phyloP scores from a whole-genome alignment of 768 basidiomycete species.

The Rhodotorula diobovata region DNA sequence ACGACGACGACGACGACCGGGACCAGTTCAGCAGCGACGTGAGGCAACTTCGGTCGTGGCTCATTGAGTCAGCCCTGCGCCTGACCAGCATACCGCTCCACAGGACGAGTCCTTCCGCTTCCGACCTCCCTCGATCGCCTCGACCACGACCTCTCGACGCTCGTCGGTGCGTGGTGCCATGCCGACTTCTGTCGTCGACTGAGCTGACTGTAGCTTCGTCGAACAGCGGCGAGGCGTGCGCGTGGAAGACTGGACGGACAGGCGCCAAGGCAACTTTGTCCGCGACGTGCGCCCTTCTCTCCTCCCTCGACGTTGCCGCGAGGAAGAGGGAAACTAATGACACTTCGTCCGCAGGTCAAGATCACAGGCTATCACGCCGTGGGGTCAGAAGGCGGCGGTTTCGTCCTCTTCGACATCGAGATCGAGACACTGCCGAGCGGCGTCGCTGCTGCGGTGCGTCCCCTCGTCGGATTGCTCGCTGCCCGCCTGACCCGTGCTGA shows the following conservation, averaged over 20 bases:
- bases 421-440: conserved; percentile 10
- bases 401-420: conserved; percentile 39
- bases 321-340: too few relatives aligned
- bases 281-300: conserved; percentile 18
- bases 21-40: conserved; percentile 26
- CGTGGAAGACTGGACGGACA: conserved; percentile 29
- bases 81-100: neutral
- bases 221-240: conserved; percentile 26
- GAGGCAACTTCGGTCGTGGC: neutral
- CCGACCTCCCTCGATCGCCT: conserved; percentile 30
- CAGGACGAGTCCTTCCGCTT: conserved; percentile 34
- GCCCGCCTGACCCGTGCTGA: neutral
- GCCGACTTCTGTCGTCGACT: neutral
- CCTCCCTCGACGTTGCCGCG: too few relatives aligned
- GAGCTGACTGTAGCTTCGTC: too few relatives aligned
- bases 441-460: neutral
- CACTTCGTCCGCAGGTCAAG: conserved; percentile 1
- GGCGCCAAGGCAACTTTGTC: conserved; percentile 18
- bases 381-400: conserved; percentile 29
- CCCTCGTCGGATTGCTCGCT: neutral
- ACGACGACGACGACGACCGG: neutral
- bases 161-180: conserved; percentile 10
- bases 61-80: neutral
- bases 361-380: conserved; percentile 26
- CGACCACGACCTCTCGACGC: conserved; percentile 22